Base-by-base conservation (phyloP, 1,284 basidiomycete species). In the Ustilago xerochloae region DNA sequence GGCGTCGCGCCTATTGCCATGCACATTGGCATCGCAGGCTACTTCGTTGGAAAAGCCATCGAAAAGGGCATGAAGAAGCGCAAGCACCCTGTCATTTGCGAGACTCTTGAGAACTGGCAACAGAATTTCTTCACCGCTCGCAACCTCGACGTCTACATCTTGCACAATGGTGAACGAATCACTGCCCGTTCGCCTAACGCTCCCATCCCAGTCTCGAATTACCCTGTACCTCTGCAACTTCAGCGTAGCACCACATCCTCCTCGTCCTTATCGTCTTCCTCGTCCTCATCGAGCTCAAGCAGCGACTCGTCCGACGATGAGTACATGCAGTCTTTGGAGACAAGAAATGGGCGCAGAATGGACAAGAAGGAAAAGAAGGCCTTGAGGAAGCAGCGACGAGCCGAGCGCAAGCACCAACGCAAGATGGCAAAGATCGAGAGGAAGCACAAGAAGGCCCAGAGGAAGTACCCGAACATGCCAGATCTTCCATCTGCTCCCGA, bases 271-370 rank as follows among this genome's bases (percentile, higher is more conserved):
- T 54, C 30, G 10, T 63, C 33, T 6, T 35, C 35, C 29, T 45
- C 50, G 39, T 54, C 54, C 6, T 22, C 16, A 5, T 63, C 55
- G 8, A 52, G 47, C 43, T 54, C 47, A 16, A 61, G 57, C 47
- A 61, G 57, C 52, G 57, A 59, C 3, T 56, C 54, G 2, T 35
- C 45, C 16, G 36, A 38, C 24, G 50, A 52, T 16, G 43, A 46
- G 16, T 15, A 13, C 15, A 15, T 46, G 15, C 24, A 46, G 12
- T n/a, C 12, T 16, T 36, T 15, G 87, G 12, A 85, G 89, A 77
- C 84, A 43, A 77, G 43, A 52, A 55, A 20, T 8, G n/a, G 13
- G 20, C 48, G 35, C 9, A 18, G 48, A 22, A 76, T 73, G 60
- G 60, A 63, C 50, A 55, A 41, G 33, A 53, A 18, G 32, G n/a